Evolutionary conservation across 495 filamentous ascomycete species (phyloP).

Genomic region (Lindgomyces ingoldianus): DNA sequence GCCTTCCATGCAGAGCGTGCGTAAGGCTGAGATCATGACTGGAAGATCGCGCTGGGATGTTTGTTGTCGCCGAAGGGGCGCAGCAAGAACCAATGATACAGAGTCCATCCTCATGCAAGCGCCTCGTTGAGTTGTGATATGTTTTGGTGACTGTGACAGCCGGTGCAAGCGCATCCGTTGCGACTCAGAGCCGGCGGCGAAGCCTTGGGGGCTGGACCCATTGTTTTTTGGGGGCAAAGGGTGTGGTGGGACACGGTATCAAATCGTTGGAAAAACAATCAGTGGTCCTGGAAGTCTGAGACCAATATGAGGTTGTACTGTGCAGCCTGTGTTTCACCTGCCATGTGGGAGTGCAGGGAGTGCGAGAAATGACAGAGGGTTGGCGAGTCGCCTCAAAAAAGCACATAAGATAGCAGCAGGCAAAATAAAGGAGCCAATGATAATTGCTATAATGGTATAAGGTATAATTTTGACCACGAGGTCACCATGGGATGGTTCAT

Average conservation of each 20-base stretch:
- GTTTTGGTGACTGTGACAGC: conserved; percentile 16
- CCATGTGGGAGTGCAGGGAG: conserved; percentile 26
- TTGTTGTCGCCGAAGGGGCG: conserved; percentile 3
- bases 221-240: not conserved
- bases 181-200: conserved; percentile 2
- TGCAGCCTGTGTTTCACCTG: conserved; percentile 18
- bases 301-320: conserved; percentile 18
- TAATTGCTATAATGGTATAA: conserved; percentile 24
- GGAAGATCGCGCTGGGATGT: not conserved
- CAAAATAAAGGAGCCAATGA: conserved; percentile 2
- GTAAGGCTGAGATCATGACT: conserved; percentile 19
- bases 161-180: not conserved
- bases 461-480: conserved; percentile 29
- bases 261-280: conserved; percentile 15
- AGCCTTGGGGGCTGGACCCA: not conserved
- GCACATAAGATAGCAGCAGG: conserved; percentile 1
- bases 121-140: conserved; percentile 8
- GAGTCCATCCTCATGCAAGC: conserved; percentile 9
- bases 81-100: conserved; percentile 16
- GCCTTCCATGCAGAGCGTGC: conserved; percentile 21
- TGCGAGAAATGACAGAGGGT: too few species aligned
- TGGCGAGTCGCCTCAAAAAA: conserved; percentile 11
- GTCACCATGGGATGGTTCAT: conserved; percentile 2
- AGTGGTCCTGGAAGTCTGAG: conserved; percentile 7
- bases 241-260: conserved; percentile 19